Evolutionary conservation across 2,329 filamentous ascomycete genomes (phyloP).

Genomic region (Aspergillus hortae): DNA sequence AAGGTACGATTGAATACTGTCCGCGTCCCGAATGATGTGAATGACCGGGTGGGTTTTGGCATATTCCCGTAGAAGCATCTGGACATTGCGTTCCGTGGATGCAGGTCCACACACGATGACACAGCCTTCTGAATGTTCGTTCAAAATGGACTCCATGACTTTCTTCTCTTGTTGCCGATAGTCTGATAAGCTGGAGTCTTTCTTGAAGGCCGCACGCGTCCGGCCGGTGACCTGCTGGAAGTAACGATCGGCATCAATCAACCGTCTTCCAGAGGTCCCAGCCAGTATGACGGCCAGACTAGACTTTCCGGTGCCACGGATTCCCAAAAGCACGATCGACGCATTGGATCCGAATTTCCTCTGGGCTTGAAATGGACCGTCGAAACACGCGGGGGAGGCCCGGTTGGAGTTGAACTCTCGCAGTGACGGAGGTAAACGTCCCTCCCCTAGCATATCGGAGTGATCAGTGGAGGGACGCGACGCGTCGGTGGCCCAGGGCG

Average conservation of each 20-base stretch:
- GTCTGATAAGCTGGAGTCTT: slow-evolving; percentile 56
- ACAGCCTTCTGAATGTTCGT: slow-evolving; percentile 56
- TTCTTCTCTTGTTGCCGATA: slow-evolving; percentile 63
- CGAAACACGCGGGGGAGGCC: slow-evolving; percentile 26
- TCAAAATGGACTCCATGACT: slow-evolving; percentile 58
- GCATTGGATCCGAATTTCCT: slow-evolving; percentile 56
- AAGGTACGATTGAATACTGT: slow-evolving; percentile 63
- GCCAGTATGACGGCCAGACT: slow-evolving; percentile 73
- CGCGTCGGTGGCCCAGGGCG: not conserved
- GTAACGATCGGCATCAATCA: slow-evolving; percentile 65
- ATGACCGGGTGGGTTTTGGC: slow-evolving; percentile 65
- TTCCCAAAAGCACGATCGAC: slow-evolving; percentile 69
- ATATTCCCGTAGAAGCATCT: slow-evolving; percentile 60
- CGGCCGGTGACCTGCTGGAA: slow-evolving; percentile 64
- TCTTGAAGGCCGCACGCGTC: slow-evolving; percentile 62
- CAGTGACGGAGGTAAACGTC: slow-evolving; percentile 16
- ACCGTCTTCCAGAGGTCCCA: slow-evolving; percentile 63
- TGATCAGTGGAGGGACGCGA: slow-evolving; percentile 18
- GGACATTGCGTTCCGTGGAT: slow-evolving; percentile 63
- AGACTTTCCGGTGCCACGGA: slow-evolving; percentile 71
- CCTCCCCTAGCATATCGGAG: slow-evolving; percentile 17
- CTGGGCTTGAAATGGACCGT: slow-evolving; percentile 23
- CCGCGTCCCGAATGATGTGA: slow-evolving; percentile 63
- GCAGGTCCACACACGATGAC: slow-evolving; percentile 70
- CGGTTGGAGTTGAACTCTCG: slow-evolving; percentile 26